phyloP scores from a whole-genome alignment of 305 asterid genomes.

The Coffea humblotiana region DNA sequence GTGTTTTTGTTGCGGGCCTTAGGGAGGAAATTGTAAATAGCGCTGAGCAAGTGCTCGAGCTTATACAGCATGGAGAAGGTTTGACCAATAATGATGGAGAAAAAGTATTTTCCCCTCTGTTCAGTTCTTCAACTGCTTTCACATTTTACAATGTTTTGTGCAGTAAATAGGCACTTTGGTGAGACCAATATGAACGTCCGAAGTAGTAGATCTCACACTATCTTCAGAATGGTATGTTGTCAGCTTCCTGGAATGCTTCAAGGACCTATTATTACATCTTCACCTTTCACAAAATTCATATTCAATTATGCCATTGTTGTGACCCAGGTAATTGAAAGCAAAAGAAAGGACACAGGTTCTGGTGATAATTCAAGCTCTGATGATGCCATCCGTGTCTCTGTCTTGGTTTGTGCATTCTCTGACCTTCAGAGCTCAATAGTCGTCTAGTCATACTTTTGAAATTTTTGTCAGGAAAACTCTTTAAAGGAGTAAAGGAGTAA shows the following conservation, averaged over 20 bases:
- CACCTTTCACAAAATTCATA: neutral
- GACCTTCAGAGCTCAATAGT: slow-evolving; percentile 8
- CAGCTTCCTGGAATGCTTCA: slow-evolving; percentile 10
- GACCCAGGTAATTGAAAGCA: slow-evolving; percentile 91
- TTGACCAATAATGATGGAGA: slow-evolving; percentile 25
- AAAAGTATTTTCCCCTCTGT: neutral
- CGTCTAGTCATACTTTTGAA: neutral
- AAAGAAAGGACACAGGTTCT: slow-evolving; percentile 49
- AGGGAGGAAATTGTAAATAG: slow-evolving; percentile 88
- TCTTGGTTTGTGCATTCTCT: slow-evolving; percentile 68
- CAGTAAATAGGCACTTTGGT: slow-evolving; percentile 97
- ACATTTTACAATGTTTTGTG: slow-evolving; percentile 20
- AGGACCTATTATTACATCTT: slow-evolving; percentile 13
- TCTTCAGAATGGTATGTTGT: slow-evolving; percentile 86
- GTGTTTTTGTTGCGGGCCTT: slow-evolving; percentile 96
- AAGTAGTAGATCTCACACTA: slow-evolving; percentile 95
- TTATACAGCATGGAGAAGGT: slow-evolving; percentile 96
- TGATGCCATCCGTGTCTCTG: slow-evolving; percentile 89
- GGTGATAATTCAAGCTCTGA: slow-evolving; percentile 49
- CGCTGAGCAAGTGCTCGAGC: slow-evolving; percentile 85
- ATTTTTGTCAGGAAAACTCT: neutral
- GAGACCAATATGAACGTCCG: slow-evolving; percentile 97
- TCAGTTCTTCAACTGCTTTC: neutral
- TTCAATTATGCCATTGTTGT: slow-evolving; percentile 20
- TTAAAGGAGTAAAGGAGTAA: neutral